Conservation (phyloP, 306 rosid genomes). For the Quercus rubra region DNA sequence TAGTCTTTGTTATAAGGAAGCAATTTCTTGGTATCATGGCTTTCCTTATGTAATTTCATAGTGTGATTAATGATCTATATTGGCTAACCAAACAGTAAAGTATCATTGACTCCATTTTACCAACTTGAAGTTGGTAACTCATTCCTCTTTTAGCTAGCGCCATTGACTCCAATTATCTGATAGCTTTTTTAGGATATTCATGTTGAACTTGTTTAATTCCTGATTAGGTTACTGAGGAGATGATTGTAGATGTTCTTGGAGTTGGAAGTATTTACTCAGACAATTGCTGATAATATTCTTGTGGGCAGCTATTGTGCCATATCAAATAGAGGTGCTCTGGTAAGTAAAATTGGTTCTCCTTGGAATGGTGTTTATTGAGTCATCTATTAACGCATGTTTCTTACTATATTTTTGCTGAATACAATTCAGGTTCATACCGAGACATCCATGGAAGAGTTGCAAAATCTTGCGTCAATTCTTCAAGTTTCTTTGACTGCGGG, state of each 20-base stretch:
- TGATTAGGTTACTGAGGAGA: too few relatives aligned
- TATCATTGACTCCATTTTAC: too few relatives aligned
- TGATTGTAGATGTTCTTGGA: constrained; percentile 73
- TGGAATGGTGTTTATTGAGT: neutral
- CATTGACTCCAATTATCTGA: too few relatives aligned
- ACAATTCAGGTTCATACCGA: constrained; percentile 82
- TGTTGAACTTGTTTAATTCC: too few relatives aligned
- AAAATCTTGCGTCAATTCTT: constrained; percentile 88
- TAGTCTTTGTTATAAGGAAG: too few relatives aligned
- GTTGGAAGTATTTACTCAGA: constrained; percentile 97
- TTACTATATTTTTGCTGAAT: neutral
- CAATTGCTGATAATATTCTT: constrained; percentile 83
- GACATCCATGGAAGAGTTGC: constrained; percentile 84
- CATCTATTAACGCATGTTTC: neutral
- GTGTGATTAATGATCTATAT: too few relatives aligned
- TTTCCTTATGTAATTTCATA: too few relatives aligned
- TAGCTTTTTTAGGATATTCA: too few relatives aligned
- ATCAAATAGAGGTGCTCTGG: constrained; percentile 93
- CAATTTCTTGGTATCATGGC: too few relatives aligned
- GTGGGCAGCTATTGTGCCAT: constrained; percentile 87
- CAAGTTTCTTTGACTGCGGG: constrained; percentile 94
- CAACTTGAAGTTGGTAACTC: too few relatives aligned
- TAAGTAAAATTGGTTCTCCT: constrained; percentile 22
- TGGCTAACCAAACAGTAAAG: too few relatives aligned
- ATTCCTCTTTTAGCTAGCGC: too few relatives aligned